Percentiles rank a stretch among this genome's conserved stretches.
phyloP scores from a whole-genome alignment of 1,284 basidiomycete species.

The Malassezia japonica region DNA sequence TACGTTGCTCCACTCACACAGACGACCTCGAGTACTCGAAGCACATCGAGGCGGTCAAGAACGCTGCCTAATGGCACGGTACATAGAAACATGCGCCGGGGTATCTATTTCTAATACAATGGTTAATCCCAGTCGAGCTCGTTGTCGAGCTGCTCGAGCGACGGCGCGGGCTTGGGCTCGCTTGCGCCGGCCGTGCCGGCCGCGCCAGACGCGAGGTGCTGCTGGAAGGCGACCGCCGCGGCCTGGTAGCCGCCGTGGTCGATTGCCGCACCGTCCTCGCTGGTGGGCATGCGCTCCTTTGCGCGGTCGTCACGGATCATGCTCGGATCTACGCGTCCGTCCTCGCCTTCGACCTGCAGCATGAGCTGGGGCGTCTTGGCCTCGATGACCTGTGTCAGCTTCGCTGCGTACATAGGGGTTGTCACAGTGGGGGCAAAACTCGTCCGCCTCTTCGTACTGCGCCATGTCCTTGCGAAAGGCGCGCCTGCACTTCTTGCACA shows the following conservation, averaged over 20 bases:
- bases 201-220: constrained; percentile 15
- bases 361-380: constrained; percentile 82
- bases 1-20: not conserved
- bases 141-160: constrained; percentile 28
- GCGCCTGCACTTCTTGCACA: constrained; percentile 97
- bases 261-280: constrained; percentile 28
- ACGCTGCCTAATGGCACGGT: not conserved
- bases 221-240: constrained; percentile 18
- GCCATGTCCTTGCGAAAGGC: constrained; percentile 91
- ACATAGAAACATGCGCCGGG: not conserved
- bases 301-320: constrained; percentile 15
- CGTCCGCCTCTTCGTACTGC: constrained; percentile 84
- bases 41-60: constrained; percentile 12
- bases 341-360: constrained; percentile 78
- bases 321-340: constrained; percentile 68
- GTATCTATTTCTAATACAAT: not conserved
- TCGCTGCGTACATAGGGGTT: constrained; percentile 73
- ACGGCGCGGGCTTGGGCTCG: not conserved
- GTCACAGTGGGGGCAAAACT: constrained; percentile 95
- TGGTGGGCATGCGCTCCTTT: not conserved
- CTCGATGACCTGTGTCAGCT: constrained; percentile 65
- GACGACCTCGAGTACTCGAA: constrained; percentile 15
- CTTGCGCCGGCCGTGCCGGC: no score
- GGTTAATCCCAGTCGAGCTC: constrained; percentile 34
- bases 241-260: constrained; percentile 40